Conservation (phyloP, 1,284 basidiomycete genomes). For the Prillingera fragicola region DNA sequence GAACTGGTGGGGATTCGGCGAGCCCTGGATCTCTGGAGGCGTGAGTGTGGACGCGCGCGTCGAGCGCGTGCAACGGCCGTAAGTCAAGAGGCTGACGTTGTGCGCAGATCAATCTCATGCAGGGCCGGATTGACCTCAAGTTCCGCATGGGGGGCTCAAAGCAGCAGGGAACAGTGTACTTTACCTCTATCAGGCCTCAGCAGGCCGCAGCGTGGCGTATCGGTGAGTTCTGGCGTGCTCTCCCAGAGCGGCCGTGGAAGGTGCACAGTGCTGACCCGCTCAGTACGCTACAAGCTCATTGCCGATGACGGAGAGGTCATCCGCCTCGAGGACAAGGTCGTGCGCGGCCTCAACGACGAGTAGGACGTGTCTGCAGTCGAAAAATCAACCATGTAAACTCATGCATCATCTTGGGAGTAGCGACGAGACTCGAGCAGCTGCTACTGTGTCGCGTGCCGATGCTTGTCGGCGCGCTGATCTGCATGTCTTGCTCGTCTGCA, state of each 20-base stretch:
- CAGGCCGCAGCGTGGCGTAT: conserved; percentile 44
- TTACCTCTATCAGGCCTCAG: conserved; percentile 47
- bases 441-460: no score
- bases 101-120: conserved; percentile 44
- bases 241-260: conserved; percentile 14
- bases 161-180: conserved; percentile 23
- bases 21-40: conserved; percentile 47
- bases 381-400: conserved; percentile 2
- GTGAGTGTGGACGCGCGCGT: conserved; percentile 21
- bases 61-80: no score
- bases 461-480: no score
- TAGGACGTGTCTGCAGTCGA: not conserved
- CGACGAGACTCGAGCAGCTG: no score
- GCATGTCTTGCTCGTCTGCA: no score
- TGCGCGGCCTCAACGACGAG: conserved; percentile 1
- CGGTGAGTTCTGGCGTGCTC: conserved; percentile 28
- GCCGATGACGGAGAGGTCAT: conserved; percentile 41
- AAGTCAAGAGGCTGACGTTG: not conserved
- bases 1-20: conserved; percentile 44
- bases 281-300: conserved; percentile 48
- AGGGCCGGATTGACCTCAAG: conserved; percentile 47
- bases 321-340: conserved; percentile 33
- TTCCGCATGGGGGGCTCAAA: conserved; percentile 43
- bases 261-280: conserved; percentile 1
- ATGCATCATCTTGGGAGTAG: no score